A percentile compares a stretch with the other conserved stretches of the same genome.
phyloP scores from a whole-genome alignment of 441 rosid species.

The Adansonia grandidieri region DNA sequence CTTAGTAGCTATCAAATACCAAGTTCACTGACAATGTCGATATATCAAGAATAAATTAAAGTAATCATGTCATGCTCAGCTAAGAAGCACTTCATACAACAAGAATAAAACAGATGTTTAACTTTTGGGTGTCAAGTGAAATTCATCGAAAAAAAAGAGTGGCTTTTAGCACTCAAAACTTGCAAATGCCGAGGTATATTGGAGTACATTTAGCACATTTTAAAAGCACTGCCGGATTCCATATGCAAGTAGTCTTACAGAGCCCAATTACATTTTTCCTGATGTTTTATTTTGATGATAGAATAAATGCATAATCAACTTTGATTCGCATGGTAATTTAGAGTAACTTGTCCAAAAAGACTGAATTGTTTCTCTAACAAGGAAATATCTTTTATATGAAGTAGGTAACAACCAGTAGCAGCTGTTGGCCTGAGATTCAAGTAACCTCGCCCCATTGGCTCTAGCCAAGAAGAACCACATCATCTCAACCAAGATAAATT shows the following conservation, averaged over 20 bases:
- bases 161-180: background rate
- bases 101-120: background rate
- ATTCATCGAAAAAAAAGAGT: background rate
- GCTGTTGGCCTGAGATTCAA: background rate
- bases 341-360: background rate
- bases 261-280: background rate
- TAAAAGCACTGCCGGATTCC: slow-evolving; percentile 12
- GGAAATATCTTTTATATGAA: background rate
- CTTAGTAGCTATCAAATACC: background rate
- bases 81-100: background rate
- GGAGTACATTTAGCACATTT: background rate
- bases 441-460: background rate
- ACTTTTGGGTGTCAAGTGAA: background rate
- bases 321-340: background rate
- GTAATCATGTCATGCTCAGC: background rate
- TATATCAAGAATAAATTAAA: background rate
- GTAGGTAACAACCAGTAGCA: background rate
- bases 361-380: background rate
- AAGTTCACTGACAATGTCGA: background rate
- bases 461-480: background rate
- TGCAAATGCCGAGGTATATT: background rate
- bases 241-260: background rate
- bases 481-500: slow-evolving; percentile 1
- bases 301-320: background rate
- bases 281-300: background rate